A percentile compares a stretch with the other conserved stretches of the same genome.
Conservation (phyloP, 2,329 filamentous ascomycete genomes). For the Sporothrix euskadiensis region DNA sequence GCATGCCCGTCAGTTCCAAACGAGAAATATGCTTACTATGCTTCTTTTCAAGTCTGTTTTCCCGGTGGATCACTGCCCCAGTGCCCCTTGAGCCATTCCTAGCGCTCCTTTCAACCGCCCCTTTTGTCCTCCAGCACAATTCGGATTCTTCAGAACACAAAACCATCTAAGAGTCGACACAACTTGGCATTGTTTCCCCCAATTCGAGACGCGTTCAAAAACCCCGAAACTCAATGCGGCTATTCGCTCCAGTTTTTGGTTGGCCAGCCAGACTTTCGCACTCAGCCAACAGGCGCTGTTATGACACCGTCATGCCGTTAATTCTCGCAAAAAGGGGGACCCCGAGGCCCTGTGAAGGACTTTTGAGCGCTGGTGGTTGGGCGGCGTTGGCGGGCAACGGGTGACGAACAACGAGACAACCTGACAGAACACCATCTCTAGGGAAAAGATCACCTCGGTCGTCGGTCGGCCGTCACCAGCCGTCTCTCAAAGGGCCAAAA, state of each 20-base stretch:
- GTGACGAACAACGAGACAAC: not conserved
- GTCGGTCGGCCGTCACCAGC: not conserved
- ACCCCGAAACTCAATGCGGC: not conserved
- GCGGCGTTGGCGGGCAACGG: not conserved
- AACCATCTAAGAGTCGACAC: not conserved
- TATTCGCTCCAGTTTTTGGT: not conserved
- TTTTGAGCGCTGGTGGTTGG: not conserved
- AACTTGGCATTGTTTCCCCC: not conserved
- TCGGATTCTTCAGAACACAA: not conserved
- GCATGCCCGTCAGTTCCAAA: not conserved
- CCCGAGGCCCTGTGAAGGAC: not conserved
- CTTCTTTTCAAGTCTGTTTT: slow-evolving; percentile 2
- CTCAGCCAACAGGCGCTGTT: not conserved
- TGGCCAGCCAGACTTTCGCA: not conserved
- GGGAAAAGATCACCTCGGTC: not conserved
- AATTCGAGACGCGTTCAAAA: not conserved
- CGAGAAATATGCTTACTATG: not conserved
- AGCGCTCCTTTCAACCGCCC: not conserved
- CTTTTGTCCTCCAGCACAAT: not conserved
- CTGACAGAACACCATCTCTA: not conserved
- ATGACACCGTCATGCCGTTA: not conserved
- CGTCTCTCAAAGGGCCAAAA: not conserved
- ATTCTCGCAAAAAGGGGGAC: not conserved
- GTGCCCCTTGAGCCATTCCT: not conserved
- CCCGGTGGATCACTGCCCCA: not conserved